A percentile compares a stretch with the other conserved stretches of the same genome.
Conservation (phyloP, 805 yeast genomes). For the Spathaspora arborariae region DNA sequence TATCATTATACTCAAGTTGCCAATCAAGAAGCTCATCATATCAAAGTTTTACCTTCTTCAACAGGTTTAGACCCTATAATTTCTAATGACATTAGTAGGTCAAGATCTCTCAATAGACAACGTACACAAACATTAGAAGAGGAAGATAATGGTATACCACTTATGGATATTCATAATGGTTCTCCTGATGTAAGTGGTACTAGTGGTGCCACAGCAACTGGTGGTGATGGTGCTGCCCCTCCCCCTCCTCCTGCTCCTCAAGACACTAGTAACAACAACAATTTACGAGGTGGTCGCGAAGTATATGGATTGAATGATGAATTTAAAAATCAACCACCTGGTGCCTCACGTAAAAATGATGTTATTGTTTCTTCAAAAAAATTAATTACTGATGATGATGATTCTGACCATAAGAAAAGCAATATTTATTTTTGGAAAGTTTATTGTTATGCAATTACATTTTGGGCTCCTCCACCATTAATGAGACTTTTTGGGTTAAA, state of each 20-base stretch:
- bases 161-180: constrained; percentile 32
- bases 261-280: background rate
- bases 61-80: constrained; percentile 63
- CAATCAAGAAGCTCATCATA: constrained; percentile 57
- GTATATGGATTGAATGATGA: constrained; percentile 64
- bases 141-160: constrained; percentile 40
- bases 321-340: constrained; percentile 24
- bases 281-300: constrained; percentile 30
- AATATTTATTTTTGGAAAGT: constrained; percentile 64
- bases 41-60: constrained; percentile 62
- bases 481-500: constrained; percentile 71
- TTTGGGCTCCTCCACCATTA: constrained; percentile 86
- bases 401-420: constrained; percentile 12
- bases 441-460: constrained; percentile 77
- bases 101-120: constrained; percentile 5
- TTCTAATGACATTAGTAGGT: constrained; percentile 10
- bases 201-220: no score
- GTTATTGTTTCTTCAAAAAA: constrained; percentile 17
- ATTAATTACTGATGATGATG: constrained; percentile 6
- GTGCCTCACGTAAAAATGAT: constrained; percentile 8
- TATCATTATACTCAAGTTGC: constrained; percentile 76
- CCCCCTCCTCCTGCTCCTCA: background rate
- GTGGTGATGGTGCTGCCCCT: no score
- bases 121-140: constrained; percentile 5
- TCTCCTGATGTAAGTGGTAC: constrained; percentile 1